Evolutionary conservation across 139 green algal species (phyloP), one percentile per base, ranked within the genome.

Genomic region (Ostreobium quekettii): DNA sequence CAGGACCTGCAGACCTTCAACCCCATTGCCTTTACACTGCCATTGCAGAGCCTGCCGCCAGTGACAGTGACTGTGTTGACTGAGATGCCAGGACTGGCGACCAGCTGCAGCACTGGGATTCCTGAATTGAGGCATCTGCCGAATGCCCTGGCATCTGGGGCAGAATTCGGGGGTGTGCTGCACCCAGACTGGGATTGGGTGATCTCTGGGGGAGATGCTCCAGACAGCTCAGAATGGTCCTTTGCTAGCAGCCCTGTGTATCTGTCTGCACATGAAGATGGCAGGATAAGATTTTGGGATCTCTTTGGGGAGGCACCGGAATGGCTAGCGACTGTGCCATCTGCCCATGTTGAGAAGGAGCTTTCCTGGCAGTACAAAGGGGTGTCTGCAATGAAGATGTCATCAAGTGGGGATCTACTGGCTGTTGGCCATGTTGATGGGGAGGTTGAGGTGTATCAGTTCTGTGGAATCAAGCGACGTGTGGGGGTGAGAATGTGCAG

Each of bases 1-100:
- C 76, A 90, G 29, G 73, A 87, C 61, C 66, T 92, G 11, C 1
- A 39, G 11, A 72, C 30, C 1, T 72, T 76, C 42, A 48, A 80
- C 48, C 82, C 81, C n/a, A 67, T 71, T 66, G 37, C 57, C 30
- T 72, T 72, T 26, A 42, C 3, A n/a, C 24, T 64, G 36, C 47
- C 36, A 24, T 60, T 79, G 35, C 74, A 80, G 42, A 32, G 53
- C 1, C 46, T 64, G 61, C 73, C 67, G 32, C 42, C 59, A 30
- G 71, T 76, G 36, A 76, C 62, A 3, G 61, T 67, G 26, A 59
- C 71, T 37, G 33, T 66, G 0, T 32, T 72, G 35, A 53, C 11
- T 53, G 42, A 53, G 15, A 19, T 11, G 19, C 15, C 42, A 26
- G 42, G 42, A 19, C 19, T 53, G 42, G 42, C 28, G 30, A 38